A percentile compares a stretch with the other conserved stretches of the same genome.
Conservation (phyloP, 371 early-diverging fungal species). For the Mortierella sp. region DNA sequence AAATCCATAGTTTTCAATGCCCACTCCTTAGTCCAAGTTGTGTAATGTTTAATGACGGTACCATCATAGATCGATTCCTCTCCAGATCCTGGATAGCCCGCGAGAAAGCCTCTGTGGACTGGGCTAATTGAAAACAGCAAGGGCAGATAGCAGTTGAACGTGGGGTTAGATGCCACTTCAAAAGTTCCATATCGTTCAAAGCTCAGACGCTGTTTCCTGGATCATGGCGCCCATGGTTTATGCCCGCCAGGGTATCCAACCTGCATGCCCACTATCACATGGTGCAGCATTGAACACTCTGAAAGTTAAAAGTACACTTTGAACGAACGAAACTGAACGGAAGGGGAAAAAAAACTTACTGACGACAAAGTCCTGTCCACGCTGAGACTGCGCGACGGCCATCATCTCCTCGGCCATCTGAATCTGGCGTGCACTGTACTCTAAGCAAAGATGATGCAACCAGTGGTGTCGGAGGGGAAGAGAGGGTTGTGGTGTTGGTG, state of each 20-base stretch:
- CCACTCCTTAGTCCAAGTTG: not conserved
- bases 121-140: slow-evolving; percentile 49
- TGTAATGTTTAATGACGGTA: slow-evolving; percentile 33
- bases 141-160: not conserved
- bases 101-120: slow-evolving; percentile 69
- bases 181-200: not conserved
- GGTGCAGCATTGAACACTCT: not conserved
- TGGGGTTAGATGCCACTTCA: not conserved
- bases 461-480: not conserved
- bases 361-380: slow-evolving; percentile 69
- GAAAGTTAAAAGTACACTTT: not conserved
- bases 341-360: slow-evolving; percentile 55
- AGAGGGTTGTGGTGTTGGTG: not conserved
- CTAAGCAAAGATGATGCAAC: slow-evolving; percentile 37
- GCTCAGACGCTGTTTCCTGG: not conserved
- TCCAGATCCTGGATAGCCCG: slow-evolving; percentile 73
- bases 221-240: not conserved
- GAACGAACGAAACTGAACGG: not conserved
- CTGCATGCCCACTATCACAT: not conserved
- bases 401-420: slow-evolving; percentile 67
- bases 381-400: slow-evolving; percentile 67
- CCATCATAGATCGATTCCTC: slow-evolving; percentile 72
- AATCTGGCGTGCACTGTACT: slow-evolving; percentile 66
- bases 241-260: not conserved
- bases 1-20: not conserved